phyloP scores from a whole-genome alignment of 2,329 filamentous ascomycete genomes.

The Ustulina deusta region DNA sequence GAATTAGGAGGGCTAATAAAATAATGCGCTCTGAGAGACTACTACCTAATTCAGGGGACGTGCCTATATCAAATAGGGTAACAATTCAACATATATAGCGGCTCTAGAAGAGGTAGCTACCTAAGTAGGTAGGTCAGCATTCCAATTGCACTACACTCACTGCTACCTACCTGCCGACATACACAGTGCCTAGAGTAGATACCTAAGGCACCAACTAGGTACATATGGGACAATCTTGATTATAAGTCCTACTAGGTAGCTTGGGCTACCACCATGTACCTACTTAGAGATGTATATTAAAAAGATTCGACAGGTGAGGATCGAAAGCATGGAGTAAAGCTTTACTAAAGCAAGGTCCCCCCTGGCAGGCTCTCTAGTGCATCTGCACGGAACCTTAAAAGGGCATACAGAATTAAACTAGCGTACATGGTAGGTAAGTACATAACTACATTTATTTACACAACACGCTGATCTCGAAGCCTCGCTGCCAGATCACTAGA shows the following conservation, averaged over 20 bases:
- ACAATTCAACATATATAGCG: neutral
- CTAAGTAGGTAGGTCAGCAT: neutral
- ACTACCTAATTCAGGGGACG: neutral
- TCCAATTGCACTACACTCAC: too few species aligned
- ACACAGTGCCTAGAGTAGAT: too few species aligned
- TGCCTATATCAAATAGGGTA: neutral
- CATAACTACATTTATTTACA: neutral
- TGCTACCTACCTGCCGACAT: neutral
- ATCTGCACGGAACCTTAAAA: neutral
- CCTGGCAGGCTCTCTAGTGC: too few species aligned
- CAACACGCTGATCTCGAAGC: neutral
- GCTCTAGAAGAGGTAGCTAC: too few species aligned
- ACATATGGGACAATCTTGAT: too few species aligned
- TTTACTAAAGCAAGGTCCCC: too few species aligned
- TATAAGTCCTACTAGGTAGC: too few species aligned
- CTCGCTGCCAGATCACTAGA: slow-evolving; percentile 10
- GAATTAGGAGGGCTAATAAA: neutral
- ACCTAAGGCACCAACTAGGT: neutral
- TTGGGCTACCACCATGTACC: too few species aligned
- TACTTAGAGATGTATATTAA: too few species aligned
- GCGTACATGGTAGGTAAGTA: too few species aligned
- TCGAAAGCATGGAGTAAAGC: too few species aligned
- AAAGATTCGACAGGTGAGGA: too few species aligned
- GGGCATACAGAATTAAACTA: neutral
- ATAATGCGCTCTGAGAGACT: neutral